A percentile compares a stretch with the other conserved stretches of the same genome.
phyloP scores from a whole-genome alignment of 768 basidiomycete species.

The Russula virescens region DNA sequence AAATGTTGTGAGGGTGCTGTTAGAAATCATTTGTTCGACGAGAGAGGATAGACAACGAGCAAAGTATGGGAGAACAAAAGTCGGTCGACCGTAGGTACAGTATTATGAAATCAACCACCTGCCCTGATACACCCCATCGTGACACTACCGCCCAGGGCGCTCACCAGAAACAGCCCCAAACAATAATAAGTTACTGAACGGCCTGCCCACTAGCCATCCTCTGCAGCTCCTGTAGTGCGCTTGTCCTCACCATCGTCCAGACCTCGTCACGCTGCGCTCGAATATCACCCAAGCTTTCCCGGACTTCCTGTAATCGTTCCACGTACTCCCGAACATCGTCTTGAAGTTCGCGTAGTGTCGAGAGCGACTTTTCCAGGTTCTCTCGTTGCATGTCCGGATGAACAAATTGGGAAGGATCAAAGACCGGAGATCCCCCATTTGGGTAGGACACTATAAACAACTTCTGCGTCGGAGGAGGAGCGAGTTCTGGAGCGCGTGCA shows the following conservation, averaged over 20 bases:
- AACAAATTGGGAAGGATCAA: slow-evolving; percentile 58
- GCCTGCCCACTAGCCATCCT: slow-evolving; percentile 42
- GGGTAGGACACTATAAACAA: slow-evolving; percentile 53
- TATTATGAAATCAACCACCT: slow-evolving; percentile 16
- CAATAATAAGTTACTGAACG: slow-evolving; percentile 3
- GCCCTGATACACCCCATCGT: not conserved
- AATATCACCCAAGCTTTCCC: slow-evolving; percentile 74
- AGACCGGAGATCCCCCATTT: slow-evolving; percentile 41
- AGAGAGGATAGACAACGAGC: not conserved
- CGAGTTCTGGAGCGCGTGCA: slow-evolving; percentile 60
- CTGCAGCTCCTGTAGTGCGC: slow-evolving; percentile 69
- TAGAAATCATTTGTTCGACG: slow-evolving; percentile 11
- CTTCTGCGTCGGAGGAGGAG: slow-evolving; percentile 57
- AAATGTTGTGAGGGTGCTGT: slow-evolving; percentile 23
- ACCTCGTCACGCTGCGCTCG: slow-evolving; percentile 63
- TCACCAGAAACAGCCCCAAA: not conserved
- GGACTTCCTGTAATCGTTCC: slow-evolving; percentile 76
- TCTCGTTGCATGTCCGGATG: slow-evolving; percentile 63
- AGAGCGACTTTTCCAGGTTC: slow-evolving; percentile 67
- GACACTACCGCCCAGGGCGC: not conserved
- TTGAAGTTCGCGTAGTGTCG: slow-evolving; percentile 69
- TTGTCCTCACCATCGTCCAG: slow-evolving; percentile 72
- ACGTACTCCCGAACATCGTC: slow-evolving; percentile 86
- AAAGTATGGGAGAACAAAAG: not conserved
- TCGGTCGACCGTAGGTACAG: not conserved